These are phyloP conservation scores for Eimeria sp. DNA, from an alignment of 169 alveolate genomes.

Conservation along the genomic window DNA sequence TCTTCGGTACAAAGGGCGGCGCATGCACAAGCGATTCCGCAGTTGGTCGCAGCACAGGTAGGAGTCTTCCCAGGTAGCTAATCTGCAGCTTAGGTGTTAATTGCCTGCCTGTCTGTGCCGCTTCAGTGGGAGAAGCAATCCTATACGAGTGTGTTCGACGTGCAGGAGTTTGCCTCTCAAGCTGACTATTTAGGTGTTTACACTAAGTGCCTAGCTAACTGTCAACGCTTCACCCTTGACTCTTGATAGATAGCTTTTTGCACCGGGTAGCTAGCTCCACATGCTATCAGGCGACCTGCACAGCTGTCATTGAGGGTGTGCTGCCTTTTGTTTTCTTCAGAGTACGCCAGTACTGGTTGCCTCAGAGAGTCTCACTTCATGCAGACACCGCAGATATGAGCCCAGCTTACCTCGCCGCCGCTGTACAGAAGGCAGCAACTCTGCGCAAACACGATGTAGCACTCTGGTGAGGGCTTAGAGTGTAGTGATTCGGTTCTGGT, in stretches of 20 bases:
- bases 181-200: not conserved
- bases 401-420: slow-evolving; percentile 89
- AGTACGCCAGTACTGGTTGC: slow-evolving; percentile 91
- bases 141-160: too few species aligned
- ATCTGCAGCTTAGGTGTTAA: too few species aligned
- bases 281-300: not conserved
- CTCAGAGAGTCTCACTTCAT: slow-evolving; percentile 90
- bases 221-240: too few species aligned
- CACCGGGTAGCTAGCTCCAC: not conserved
- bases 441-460: slow-evolving; percentile 90
- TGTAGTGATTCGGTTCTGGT: not conserved
- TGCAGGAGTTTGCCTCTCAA: not conserved
- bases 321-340: slow-evolving; percentile 65
- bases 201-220: not conserved
- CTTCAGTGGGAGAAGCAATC: too few species aligned
- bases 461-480: slow-evolving; percentile 86
- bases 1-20: slow-evolving; percentile 88
- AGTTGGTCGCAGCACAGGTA: slow-evolving; percentile 93
- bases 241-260: too few species aligned
- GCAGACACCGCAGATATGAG: slow-evolving; percentile 89
- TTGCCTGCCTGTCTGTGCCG: too few species aligned
- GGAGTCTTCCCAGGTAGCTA: too few species aligned
- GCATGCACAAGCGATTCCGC: slow-evolving; percentile 92
- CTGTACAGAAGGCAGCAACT: slow-evolving; percentile 93
- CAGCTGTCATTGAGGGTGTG: not conserved